phyloP scores from a whole-genome alignment of 495 filamentous ascomycete genomes.

The Neurospora sublineolata region DNA sequence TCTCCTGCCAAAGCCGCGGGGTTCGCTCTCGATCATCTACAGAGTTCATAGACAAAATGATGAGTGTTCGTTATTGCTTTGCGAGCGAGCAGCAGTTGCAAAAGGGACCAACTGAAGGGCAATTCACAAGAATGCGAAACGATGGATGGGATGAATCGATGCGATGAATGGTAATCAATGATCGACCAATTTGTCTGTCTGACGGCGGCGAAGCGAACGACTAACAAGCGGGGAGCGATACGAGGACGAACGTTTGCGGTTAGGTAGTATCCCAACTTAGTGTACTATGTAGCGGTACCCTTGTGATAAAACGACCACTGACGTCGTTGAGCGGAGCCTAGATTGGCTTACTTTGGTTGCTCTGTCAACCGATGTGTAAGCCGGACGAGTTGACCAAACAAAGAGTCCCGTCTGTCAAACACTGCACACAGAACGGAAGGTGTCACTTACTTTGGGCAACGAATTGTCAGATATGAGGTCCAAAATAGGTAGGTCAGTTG shows the following conservation, averaged over 20 bases:
- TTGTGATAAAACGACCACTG: neutral
- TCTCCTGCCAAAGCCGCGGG: neutral
- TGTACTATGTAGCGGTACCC: neutral
- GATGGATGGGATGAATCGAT: neutral
- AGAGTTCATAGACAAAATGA: neutral
- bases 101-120: neutral
- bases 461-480: neutral
- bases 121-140: neutral
- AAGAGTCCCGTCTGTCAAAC: neutral
- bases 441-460: neutral
- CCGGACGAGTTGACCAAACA: neutral
- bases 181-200: neutral
- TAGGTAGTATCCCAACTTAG: neutral
- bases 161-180: neutral
- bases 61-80: neutral
- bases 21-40: neutral
- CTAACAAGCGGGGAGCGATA: neutral
- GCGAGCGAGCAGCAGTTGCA: neutral
- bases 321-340: neutral
- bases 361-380: neutral
- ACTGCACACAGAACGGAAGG: neutral
- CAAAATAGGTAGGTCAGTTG: neutral
- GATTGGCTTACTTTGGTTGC: neutral
- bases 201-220: neutral
- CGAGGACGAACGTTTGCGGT: neutral